Evolutionary conservation across 2,329 filamentous ascomycete species (phyloP), one percentile per base, ranked within the genome.

Genomic region (Tolypocladium ovalisporum): DNA sequence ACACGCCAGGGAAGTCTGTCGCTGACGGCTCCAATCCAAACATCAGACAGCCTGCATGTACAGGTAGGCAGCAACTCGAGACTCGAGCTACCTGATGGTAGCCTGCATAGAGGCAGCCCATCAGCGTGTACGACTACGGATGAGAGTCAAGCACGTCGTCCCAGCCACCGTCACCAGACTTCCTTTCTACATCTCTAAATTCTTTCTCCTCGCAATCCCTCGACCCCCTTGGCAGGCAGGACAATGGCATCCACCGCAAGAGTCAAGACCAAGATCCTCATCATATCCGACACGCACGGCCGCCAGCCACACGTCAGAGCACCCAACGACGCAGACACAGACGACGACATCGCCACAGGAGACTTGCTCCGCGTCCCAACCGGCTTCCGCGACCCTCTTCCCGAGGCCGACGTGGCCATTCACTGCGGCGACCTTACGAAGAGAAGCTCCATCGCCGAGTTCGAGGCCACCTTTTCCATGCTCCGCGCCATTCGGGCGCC

Each of bases 401-500:
- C 71, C 2, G 62, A 68, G 19, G 73, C 71, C 35, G 80, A 84
- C 59, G 75, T 81, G 4, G 74, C 70, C 13, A 72, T 81, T 2
- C 77, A 81, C 68, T 82, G 79, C 59, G 80, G 80, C 49, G 78
- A 82, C 57, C 67, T 83, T 3, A 81, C 78, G 0, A 66, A 72
- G 1, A 66, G 67, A 9, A 77, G 75, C 3, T 70, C 68, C 10
- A 54, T 77, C 0, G 53, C 62, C 1, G 78, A 81, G 59, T 75
- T 75, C 47, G 64, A 62, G 13, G 62, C 63, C 0, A 71, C 77
- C 0, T 68, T 83, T 12, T 58, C 68, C n/a, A 65, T 76, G 40
- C 67, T 84, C 5, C 64, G 71, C 5, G 55, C 58, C 1, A 64
- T 80, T n/a, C 61, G 72, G 7, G 77, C 79, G 1, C 75, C 77